Conservation (phyloP, 352 stramenopile species). For the Phytopythium chamaehyphon region DNA sequence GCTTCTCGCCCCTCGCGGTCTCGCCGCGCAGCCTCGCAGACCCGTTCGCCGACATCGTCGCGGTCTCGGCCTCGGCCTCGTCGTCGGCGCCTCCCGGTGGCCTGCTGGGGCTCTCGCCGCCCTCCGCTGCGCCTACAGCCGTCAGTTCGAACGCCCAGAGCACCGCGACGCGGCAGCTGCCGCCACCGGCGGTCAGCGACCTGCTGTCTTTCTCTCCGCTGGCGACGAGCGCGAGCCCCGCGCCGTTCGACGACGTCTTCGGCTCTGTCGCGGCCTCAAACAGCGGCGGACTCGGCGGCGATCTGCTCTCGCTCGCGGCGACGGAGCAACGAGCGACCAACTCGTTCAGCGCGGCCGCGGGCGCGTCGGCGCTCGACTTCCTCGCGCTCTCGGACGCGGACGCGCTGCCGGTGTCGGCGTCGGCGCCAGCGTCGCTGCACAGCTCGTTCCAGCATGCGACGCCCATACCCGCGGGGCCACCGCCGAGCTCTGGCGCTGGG, state of each 20-base stretch:
- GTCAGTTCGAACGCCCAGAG: not conserved
- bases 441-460: conserved; percentile 17
- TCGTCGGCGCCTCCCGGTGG: not conserved
- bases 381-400: not conserved
- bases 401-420: conserved; percentile 9
- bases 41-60: conserved; percentile 31
- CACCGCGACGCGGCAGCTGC: not conserved
- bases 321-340: not conserved
- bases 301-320: conserved; percentile 22
- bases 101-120: conserved; percentile 19
- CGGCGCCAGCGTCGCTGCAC: conserved; percentile 21
- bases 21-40: conserved; percentile 29
- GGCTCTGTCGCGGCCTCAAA: conserved; percentile 16
- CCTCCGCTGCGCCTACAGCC: not conserved
- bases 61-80: not conserved
- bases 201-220: conserved; percentile 68
- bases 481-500: not conserved
- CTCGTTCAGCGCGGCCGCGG: conserved; percentile 12
- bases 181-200: conserved; percentile 9
- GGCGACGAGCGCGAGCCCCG: conserved; percentile 1
- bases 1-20: conserved; percentile 23
- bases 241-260: conserved; percentile 28
- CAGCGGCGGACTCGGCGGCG: conserved; percentile 15
- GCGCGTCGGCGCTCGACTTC: conserved; percentile 8
- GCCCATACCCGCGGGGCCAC: not conserved